A percentile compares a stretch with the other conserved stretches of the same genome.
Evolutionary conservation across 2,329 filamentous ascomycete genomes (phyloP).

Genomic region (Botrytis cinerea): DNA sequence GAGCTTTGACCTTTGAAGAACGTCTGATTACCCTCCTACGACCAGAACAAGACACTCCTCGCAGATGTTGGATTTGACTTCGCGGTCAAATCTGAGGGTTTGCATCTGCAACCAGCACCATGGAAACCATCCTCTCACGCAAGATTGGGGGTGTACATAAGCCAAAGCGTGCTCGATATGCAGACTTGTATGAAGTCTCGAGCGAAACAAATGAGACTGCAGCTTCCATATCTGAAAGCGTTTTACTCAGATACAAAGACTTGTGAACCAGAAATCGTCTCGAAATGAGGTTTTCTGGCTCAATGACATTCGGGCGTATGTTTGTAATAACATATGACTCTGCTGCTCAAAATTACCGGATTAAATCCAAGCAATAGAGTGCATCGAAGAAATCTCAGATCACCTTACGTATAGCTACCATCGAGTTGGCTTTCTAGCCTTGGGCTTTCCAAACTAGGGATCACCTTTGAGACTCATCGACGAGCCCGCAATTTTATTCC

Average conservation of each 20-base stretch:
- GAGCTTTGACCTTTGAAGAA: rapidly evolving
- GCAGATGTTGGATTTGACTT: neutral
- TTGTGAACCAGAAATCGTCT: neutral
- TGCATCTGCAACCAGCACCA: neutral
- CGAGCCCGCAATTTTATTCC: neutral
- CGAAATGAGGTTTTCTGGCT: neutral
- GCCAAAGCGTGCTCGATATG: neutral
- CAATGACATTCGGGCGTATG: too few species aligned
- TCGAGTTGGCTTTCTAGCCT: neutral
- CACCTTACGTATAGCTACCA: neutral
- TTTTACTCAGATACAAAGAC: neutral
- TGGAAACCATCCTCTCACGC: too few species aligned
- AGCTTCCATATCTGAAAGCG: neutral
- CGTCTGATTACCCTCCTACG: too few species aligned
- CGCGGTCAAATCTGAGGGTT: neutral
- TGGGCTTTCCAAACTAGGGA: neutral
- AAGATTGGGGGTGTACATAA: too few species aligned
- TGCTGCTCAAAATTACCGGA: too few species aligned
- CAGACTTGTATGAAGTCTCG: neutral
- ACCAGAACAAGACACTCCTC: neutral
- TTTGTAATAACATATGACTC: neutral
- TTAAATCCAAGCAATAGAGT: neutral
- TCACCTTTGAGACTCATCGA: neutral
- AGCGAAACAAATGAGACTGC: neutral
- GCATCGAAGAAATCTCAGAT: too few species aligned